Evolutionary conservation across 225 moss, liverwort and hornwort genomes (phyloP).

Genomic region (Pseudisothecium myosuroides): DNA sequence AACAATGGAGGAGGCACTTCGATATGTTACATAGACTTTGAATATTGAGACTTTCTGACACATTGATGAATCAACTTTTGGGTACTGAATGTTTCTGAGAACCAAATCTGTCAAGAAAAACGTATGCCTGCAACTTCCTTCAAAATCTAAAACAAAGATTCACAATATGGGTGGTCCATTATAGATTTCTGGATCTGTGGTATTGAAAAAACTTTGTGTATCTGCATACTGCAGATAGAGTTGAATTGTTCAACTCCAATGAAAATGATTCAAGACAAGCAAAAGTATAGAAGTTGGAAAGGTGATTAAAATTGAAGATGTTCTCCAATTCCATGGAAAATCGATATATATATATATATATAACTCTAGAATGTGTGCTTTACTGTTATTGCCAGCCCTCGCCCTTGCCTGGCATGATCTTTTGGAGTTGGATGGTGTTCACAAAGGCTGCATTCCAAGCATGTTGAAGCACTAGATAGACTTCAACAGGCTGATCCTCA

Average conservation of each 20-base stretch:
- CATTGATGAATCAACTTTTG: not conserved
- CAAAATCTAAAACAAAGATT: not conserved
- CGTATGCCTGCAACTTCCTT: not conserved
- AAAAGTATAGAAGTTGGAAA: not conserved
- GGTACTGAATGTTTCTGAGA: not conserved
- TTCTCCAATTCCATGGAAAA: not conserved
- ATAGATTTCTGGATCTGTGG: not conserved
- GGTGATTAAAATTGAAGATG: not conserved
- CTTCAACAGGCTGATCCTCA: not conserved
- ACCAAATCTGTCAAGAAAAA: not conserved
- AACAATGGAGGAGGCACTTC: not conserved
- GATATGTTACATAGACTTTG: not conserved
- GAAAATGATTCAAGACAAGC: not conserved
- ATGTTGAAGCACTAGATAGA: not conserved
- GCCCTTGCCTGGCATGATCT: not conserved
- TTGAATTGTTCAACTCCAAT: not conserved
- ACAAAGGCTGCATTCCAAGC: not conserved
- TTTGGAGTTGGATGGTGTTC: not conserved
- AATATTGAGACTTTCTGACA: not conserved
- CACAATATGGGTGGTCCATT: not conserved
- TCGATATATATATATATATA: no score
- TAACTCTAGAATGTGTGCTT: not conserved
- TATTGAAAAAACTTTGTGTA: not conserved
- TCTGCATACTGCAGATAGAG: not conserved
- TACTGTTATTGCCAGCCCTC: not conserved